Percentiles rank a stretch among this genome's conserved stretches.
Evolutionary conservation across 768 basidiomycete species (phyloP).

Genomic region (Phlebiopsis gigantea): DNA sequence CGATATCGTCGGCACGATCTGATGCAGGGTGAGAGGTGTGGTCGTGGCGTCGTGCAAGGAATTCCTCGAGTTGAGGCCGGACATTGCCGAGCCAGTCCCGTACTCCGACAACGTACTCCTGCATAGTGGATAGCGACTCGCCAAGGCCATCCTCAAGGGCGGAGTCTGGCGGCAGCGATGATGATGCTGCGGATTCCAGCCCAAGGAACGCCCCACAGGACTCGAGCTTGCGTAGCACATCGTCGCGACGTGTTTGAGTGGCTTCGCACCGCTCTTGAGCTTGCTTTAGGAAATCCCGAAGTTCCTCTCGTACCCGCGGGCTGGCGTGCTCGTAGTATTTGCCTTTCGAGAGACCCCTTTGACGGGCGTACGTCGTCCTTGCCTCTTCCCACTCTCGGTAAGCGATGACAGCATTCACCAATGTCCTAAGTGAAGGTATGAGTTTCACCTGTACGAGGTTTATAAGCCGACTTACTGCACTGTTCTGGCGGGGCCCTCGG

Average conservation of each 20-base stretch:
- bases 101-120: neutral
- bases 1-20: too few relatives aligned
- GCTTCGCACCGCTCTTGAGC: neutral
- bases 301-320: neutral
- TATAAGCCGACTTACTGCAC: neutral
- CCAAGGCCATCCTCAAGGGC: neutral
- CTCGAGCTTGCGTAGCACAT: neutral
- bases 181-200: neutral
- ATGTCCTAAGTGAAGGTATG: neutral
- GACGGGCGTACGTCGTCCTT: neutral
- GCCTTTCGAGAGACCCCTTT: neutral
- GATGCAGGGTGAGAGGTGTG: neutral
- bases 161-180: neutral
- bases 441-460: neutral
- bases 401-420: neutral
- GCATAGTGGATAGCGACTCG: neutral
- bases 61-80: neutral
- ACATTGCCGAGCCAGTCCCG: neutral
- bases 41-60: neutral
- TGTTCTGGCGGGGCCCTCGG: neutral
- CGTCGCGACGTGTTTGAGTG: neutral
- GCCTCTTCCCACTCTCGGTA: neutral
- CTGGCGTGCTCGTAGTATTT: neutral
- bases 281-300: neutral
- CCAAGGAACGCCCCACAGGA: neutral